These are phyloP conservation scores for Corrigiola litoralis DNA, from an alignment of 179 eudicot genomes.

Conservation along the genomic window DNA sequence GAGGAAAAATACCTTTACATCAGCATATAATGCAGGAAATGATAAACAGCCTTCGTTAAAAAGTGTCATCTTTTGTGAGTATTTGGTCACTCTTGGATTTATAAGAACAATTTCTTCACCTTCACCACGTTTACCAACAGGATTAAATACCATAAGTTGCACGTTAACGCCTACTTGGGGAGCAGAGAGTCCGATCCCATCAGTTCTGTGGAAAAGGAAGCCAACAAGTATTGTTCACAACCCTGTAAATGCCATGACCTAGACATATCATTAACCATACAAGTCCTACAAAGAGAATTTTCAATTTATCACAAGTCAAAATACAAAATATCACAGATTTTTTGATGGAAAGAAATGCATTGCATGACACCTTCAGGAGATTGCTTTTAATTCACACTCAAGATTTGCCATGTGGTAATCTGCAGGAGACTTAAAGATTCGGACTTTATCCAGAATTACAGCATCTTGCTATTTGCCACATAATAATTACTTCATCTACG, in stretches of 20 bases:
- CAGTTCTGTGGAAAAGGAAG: slow-evolving; percentile 76
- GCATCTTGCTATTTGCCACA: not conserved
- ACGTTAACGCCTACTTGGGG: slow-evolving; percentile 96
- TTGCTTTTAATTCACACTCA: not conserved
- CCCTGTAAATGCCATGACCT: slow-evolving; percentile 25
- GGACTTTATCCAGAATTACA: not conserved
- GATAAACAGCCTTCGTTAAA: slow-evolving; percentile 91
- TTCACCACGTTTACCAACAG: slow-evolving; percentile 82
- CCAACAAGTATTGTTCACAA: slow-evolving; percentile 41
- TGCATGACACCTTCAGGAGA: not conserved
- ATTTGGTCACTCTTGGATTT: slow-evolving; percentile 72
- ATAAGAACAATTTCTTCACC: slow-evolving; percentile 94
- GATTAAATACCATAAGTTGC: slow-evolving; percentile 94
- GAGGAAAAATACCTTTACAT: slow-evolving; percentile 57
- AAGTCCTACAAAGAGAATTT: not conserved
- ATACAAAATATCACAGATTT: not conserved
- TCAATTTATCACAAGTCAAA: not conserved
- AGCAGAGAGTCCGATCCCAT: slow-evolving; percentile 98
- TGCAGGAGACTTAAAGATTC: not conserved
- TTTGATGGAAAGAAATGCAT: not conserved
- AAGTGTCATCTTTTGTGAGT: slow-evolving; percentile 52
- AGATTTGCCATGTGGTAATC: not conserved
- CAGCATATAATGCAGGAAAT: slow-evolving; percentile 78
- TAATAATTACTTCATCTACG: not conserved
- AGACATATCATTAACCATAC: slow-evolving; percentile 7